Percentiles rank a stretch among this genome's conserved stretches.
Evolutionary conservation across 2,329 filamentous ascomycete species (phyloP).

Genomic region (Colletotrichum acutatum): DNA sequence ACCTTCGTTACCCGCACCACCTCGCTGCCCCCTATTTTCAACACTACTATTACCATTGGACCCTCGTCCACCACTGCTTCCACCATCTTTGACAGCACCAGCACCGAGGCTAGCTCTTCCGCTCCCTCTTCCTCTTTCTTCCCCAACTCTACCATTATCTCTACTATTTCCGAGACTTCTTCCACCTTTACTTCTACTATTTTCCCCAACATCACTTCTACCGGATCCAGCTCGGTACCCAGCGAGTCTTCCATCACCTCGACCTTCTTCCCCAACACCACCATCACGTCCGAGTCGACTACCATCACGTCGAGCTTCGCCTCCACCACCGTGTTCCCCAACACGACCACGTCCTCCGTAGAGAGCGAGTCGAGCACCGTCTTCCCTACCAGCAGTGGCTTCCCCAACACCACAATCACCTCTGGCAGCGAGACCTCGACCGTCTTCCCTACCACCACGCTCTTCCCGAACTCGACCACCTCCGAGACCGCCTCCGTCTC

Average conservation of each 20-base stretch:
- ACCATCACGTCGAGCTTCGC: not conserved
- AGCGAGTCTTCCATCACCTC: not conserved
- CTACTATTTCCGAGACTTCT: not conserved
- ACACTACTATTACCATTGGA: not conserved
- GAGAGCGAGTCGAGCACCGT: not conserved
- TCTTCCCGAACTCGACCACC: conserved; percentile 13
- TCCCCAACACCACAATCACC: conserved; percentile 13
- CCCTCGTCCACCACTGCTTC: not conserved
- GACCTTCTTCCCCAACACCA: conserved; percentile 4
- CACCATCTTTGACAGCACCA: conserved; percentile 8
- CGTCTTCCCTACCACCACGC: not conserved
- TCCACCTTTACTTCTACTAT: not conserved
- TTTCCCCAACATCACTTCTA: conserved; percentile 9
- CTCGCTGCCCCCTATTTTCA: not conserved
- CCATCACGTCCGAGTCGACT: not conserved
- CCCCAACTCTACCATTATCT: conserved; percentile 8
- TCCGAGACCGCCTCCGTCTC: not conserved
- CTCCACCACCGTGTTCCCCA: not conserved
- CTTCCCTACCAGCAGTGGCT: not conserved
- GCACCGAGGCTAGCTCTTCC: not conserved
- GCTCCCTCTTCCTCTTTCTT: not conserved
- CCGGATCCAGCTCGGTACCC: not conserved
- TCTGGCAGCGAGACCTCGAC: not conserved
- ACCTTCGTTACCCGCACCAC: conserved; percentile 32
- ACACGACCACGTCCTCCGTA: not conserved